Conservation (phyloP, 257 asterid genomes). For the Primulina eburnea region DNA sequence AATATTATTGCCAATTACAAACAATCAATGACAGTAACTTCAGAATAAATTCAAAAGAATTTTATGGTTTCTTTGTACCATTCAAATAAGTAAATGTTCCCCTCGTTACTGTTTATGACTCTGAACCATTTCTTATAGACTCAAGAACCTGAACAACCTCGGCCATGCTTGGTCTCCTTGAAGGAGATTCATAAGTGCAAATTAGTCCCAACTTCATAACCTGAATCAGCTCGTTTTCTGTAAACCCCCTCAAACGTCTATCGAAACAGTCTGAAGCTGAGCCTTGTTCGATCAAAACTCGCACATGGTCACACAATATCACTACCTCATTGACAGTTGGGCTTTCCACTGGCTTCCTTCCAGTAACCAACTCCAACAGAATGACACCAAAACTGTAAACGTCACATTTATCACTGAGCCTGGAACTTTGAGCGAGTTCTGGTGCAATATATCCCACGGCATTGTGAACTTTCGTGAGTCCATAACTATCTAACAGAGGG, state of each 20-base stretch:
- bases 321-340: constrained; percentile 54
- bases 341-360: constrained; percentile 90
- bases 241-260: constrained; percentile 59
- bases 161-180: constrained; percentile 89
- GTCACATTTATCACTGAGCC: constrained; percentile 70
- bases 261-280: constrained; percentile 64
- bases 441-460: constrained; percentile 94
- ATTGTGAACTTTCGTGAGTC: constrained; percentile 62
- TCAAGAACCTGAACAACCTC: constrained; percentile 93
- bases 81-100: constrained; percentile 1
- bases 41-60: constrained; percentile 61
- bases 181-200: constrained; percentile 62
- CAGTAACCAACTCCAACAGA: constrained; percentile 75
- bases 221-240: constrained; percentile 75
- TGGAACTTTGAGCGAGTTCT: constrained; percentile 72
- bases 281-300: constrained; percentile 65
- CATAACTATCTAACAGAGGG: constrained; percentile 50
- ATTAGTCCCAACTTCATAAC: constrained; percentile 86
- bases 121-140: constrained; percentile 69
- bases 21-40: constrained; percentile 29
- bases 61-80: constrained; percentile 26
- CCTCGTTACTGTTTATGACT: constrained; percentile 29
- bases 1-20: constrained; percentile 41
- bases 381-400: constrained; percentile 81
- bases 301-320: constrained; percentile 67